Evolutionary conservation across 257 asterid genomes (phyloP).

Genomic region (Rhazya stricta): DNA sequence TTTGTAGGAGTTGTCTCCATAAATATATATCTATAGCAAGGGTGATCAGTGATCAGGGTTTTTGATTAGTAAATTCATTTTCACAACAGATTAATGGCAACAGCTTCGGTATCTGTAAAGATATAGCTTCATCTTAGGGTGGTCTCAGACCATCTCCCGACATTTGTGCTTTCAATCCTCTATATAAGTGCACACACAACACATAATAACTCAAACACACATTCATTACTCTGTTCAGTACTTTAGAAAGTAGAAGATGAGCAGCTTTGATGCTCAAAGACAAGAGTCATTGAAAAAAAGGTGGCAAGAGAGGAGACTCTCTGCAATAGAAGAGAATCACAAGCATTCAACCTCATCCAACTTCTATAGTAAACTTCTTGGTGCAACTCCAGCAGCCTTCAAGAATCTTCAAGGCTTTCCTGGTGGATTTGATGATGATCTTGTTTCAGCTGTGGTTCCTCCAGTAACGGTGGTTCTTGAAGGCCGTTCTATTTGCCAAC

Average conservation of each 20-base stretch:
- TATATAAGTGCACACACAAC: conserved; percentile 18
- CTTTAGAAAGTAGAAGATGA: conserved; percentile 21
- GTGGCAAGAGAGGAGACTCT: conserved; percentile 36
- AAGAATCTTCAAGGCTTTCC: conserved; percentile 18
- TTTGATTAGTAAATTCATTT: conserved; percentile 1
- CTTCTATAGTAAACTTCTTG: conserved; percentile 9
- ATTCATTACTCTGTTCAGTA: conserved; percentile 4
- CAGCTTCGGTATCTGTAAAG: conserved; percentile 36
- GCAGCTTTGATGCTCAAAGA: conserved; percentile 42
- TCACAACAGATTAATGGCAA: conserved; percentile 30
- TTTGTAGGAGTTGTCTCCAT: not conserved
- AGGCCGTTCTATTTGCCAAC: conserved; percentile 77
- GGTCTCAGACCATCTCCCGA: conserved; percentile 48
- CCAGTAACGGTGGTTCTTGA: conserved; percentile 76
- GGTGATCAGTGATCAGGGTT: not conserved
- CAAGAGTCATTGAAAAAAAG: conserved; percentile 34
- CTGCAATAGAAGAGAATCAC: conserved; percentile 11
- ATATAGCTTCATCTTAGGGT: conserved; percentile 34
- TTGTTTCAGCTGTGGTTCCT: conserved; percentile 46
- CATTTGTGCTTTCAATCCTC: conserved; percentile 44
- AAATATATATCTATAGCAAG: not conserved
- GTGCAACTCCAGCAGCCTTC: not conserved
- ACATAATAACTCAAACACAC: conserved; percentile 12
- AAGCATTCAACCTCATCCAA: conserved; percentile 14
- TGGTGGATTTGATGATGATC: conserved; percentile 44